Base-by-base conservation (phyloP, 1,139 yeast species). In the Taphrina confusa region DNA sequence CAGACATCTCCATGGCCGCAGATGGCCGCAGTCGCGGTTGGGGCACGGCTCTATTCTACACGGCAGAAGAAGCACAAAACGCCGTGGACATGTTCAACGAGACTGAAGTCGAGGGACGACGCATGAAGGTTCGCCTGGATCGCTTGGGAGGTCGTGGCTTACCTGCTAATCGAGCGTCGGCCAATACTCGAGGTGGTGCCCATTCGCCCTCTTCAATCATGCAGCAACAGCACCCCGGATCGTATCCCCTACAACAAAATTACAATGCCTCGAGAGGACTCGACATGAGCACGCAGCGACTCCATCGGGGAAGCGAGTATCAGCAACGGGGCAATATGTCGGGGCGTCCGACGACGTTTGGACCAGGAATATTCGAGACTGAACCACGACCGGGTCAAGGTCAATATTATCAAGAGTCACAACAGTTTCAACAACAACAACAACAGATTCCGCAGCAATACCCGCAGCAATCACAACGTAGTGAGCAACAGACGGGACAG, bases 41-140 rank as follows among this genome's bases (percentile, higher is more conserved):
- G 73, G 90, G 88, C 0, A 80, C 84, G 34, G 87, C 83, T 0
- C 76, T 80, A 8, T 83, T 84, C 28, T 76, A 75, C 11, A 71
- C 78, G 57, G 73, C 73, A 51, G 75, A 73, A 27, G 80, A 79
- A n/a, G 82, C 87, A 11, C 76, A 76, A 27, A 72, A 72, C 57
- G 75, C 84, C 4, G 82, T 84, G 46, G 70, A 73, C 57, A 65
- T 69, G 61, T 80, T 83, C 67, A 79, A 84, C 67, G 79, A 80
- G 33, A 69, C 71, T 4, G 76, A 72, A 27, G 82, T 83, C 66
- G 80, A 81, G 67, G 87, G 87, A 1, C 75, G 90, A 30, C 73
- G 74, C 22, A 73, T 84, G 49, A 81, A 84, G 1, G 88, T 84
- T 1, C 75, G 88, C 27, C 80, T 74, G 65, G 88, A 84, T 66